These are phyloP conservation scores for Cornus florida DNA, from an alignment of 148 eudicot species.

Conservation along the genomic window DNA sequence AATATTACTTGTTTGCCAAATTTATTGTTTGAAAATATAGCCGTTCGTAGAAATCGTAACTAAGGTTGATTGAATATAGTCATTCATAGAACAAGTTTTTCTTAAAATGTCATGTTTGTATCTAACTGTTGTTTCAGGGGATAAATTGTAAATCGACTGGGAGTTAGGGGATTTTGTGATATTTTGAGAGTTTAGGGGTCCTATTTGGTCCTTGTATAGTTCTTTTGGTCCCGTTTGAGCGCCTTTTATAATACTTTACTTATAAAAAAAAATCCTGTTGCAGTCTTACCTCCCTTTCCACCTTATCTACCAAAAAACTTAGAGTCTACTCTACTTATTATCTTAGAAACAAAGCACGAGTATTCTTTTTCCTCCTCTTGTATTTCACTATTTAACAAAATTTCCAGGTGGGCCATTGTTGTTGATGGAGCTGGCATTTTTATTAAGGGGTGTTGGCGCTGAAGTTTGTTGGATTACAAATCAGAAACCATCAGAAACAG, in stretches of 20 bases:
- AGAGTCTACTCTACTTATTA: background rate
- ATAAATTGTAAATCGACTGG: too few species aligned
- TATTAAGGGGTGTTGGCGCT: constrained; percentile 45
- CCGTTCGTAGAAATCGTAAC: background rate
- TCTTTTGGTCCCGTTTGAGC: too few species aligned
- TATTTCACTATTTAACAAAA: background rate
- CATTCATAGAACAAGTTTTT: background rate
- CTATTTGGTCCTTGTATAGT: too few species aligned
- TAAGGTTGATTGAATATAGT: background rate
- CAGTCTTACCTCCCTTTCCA: background rate
- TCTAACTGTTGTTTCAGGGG: too few species aligned
- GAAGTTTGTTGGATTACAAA: constrained; percentile 38
- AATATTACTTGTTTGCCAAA: too few species aligned
- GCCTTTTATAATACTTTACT: too few species aligned
- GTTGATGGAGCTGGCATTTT: constrained; percentile 46
- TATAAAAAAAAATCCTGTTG: too few species aligned
- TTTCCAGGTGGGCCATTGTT: constrained; percentile 41
- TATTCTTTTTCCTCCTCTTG: background rate
- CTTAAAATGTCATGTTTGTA: background rate
- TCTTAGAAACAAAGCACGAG: background rate
- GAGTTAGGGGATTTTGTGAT: too few species aligned
- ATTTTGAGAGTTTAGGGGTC: too few species aligned
- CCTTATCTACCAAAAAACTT: background rate
- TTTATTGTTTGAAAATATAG: too few species aligned
- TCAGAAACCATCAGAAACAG: constrained; percentile 34